Conservation (phyloP, 306 rosid species). For the Potentilla sterilis region DNA sequence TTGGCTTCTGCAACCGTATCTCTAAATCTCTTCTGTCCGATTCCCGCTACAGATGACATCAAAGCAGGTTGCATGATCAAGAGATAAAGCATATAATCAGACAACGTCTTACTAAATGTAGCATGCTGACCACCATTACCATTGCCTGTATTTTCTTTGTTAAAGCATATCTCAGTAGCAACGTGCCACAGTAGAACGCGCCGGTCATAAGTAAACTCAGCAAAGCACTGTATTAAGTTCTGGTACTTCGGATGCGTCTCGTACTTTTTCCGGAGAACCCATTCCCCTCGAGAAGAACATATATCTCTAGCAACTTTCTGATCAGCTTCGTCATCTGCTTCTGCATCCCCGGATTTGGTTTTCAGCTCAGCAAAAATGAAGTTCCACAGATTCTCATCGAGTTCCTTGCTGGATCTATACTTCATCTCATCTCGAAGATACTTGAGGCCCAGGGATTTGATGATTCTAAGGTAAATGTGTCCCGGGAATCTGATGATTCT, state of each 20-base stretch:
- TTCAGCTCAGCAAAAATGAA: conserved; percentile 21
- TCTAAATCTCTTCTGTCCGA: conserved; percentile 25
- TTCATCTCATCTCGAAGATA: conserved; percentile 23
- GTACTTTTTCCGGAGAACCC: neutral
- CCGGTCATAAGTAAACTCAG: conserved; percentile 16
- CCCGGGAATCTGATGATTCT: too few relatives aligned
- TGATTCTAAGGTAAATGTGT: neutral
- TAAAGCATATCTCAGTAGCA: conserved; percentile 37
- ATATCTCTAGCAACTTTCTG: conserved; percentile 10
- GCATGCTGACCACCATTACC: neutral
- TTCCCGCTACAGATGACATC: conserved; percentile 31
- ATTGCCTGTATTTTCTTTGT: neutral
- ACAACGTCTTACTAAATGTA: conserved; percentile 21
- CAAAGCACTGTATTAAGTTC: neutral
- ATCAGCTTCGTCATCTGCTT: conserved; percentile 7
- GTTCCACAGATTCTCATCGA: conserved; percentile 2
- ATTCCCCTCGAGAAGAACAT: conserved; percentile 24
- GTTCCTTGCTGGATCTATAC: conserved; percentile 13
- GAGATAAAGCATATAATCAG: conserved; percentile 44
- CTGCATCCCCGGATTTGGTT: conserved; percentile 20
- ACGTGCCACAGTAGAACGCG: conserved; percentile 40
- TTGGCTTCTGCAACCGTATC: conserved; percentile 20
- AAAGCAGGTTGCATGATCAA: conserved; percentile 29
- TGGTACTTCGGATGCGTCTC: rapidly evolving
- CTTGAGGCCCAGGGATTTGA: conserved; percentile 9